Evolutionary conservation across 164 flowering plant genomes (phyloP), one percentile per base, ranked within the genome.

Genomic region (Litsea cubeba): DNA sequence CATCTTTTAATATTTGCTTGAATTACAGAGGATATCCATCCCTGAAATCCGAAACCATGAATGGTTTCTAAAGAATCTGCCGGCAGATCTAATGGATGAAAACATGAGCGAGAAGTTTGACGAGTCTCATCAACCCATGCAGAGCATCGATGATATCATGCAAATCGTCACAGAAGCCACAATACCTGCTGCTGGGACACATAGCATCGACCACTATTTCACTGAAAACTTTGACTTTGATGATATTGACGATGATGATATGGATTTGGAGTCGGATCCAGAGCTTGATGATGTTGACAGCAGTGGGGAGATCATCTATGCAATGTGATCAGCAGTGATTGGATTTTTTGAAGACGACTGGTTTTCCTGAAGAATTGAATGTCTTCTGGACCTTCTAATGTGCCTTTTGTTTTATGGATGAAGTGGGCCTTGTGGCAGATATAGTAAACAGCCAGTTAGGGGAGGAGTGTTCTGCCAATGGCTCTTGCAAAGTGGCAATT

Each of bases 301-400:
- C 78, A 94, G 98, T 70, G 98, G 98, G 50, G 98, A 94, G 74
- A 85, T 94, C 3, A 85, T 94, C 5, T 88, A 85, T 78, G 97
- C 98, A 15, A 85, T 93, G 89, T 87, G 79, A 88, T 70, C 15
- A 15, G 66, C 24, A 4, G n/a, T 50, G 28, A 17, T 24, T 60
- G 72, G 70, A 54, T 40, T 32, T 69, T 12, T 66, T 20, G 5
- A 15, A 24, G 10, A 49, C 26, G 32, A 35, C 25, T 17, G 11
- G 50, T 50, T 64, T 40, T 68, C 66, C 12, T 28, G 12, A 63
- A 60, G 62, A 18, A 17, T 35, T n/a, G 23, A 4, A 10, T 51
- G 4, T 24, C 75, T 23, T 67, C 35, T 67, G 46, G 54, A 20
- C 28, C 67, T 14, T 22, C 2, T 7, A 26, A 15, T 28, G 32